These are phyloP conservation scores for Podospora tetraspora DNA, from an alignment of 495 filamentous ascomycete species.

Conservation along the genomic window DNA sequence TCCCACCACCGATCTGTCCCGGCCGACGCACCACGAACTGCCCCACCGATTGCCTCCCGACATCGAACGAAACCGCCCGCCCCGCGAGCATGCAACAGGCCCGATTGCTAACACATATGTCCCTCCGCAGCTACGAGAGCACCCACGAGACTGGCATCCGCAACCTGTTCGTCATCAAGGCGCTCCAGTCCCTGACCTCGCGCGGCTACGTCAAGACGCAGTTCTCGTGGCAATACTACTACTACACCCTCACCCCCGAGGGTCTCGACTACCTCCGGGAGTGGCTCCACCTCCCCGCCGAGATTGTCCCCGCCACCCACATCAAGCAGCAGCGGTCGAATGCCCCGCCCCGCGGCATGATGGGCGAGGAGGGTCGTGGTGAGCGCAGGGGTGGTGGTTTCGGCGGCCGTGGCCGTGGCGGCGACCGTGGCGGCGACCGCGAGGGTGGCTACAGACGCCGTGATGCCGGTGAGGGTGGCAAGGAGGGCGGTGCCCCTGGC, in stretches of 20 bases:
- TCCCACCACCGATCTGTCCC: background rate
- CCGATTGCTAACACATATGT: conserved; percentile 24
- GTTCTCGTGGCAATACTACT: conserved; percentile 99
- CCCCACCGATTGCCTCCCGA: background rate
- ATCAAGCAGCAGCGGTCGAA: conserved; percentile 99
- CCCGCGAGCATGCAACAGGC: background rate
- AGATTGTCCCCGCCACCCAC: conserved; percentile 98
- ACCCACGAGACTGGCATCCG: conserved; percentile 57
- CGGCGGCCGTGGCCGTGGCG: conserved; percentile 57
- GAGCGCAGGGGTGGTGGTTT: conserved; percentile 57
- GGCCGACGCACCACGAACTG: background rate
- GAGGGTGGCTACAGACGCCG: conserved; percentile 91
- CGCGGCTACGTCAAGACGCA: conserved; percentile 98
- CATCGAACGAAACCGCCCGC: conserved; percentile 1
- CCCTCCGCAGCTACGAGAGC: conserved; percentile 31
- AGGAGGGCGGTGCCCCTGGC: conserved; percentile 92
- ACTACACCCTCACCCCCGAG: conserved; percentile 99
- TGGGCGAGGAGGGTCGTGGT: conserved; percentile 84
- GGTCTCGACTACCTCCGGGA: conserved; percentile 99
- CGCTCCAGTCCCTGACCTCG: conserved; percentile 92
- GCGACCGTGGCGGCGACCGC: conserved; percentile 70
- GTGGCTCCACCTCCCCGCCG: conserved; percentile 99
- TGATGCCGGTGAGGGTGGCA: conserved; percentile 72
- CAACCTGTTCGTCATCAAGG: conserved; percentile 99
- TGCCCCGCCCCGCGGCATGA: conserved; percentile 96